Evolutionary conservation across 2,329 filamentous ascomycete genomes (phyloP), one percentile per base, ranked within the genome.

Genomic region (Trichoderma polysporum): DNA sequence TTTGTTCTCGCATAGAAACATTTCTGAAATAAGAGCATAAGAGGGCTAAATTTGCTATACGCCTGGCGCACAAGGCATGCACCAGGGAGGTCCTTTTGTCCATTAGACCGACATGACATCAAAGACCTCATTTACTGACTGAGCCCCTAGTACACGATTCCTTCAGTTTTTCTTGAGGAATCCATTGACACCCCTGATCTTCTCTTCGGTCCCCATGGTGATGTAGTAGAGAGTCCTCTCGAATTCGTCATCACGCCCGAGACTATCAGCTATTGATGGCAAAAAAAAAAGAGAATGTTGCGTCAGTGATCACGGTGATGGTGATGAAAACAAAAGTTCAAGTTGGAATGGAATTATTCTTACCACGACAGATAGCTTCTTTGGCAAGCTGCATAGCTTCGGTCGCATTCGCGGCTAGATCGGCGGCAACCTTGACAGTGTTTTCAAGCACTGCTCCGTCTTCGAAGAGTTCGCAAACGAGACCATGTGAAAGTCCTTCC

Each of bases 141-240:
- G 25, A 29, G 47, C 15, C 17, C 27, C 15, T 29, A 10, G 25
- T 47, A 25, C 45, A 15, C 10, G 9, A 17, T 25, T 15, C 10
- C 9, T 19, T 13, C 4, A 54, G 6, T 52, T 41, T 67, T 74
- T 75, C 41, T 73, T 71, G 31, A 77, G 72, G 60, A 77, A 76
- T 25, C 72, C 73, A 35, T 70, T 69, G 41, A 76, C 72, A 29
- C 74, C 75, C 57, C 70, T 70, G 27, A 69, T 68, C 69, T 76
- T 76, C 56, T 76, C 73, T 29, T 69, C 64, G n/a, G 71, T 76
- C 2, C 73, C 73, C 70, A 79, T 78, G 37, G 78, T 76, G 57
- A 73, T 72, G 64, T 77, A 78, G 67, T 79, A 79, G 33, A 79
- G 69, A 59, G 72, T 71, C 58, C 76, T 72, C 69, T 79, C 77